These are phyloP conservation scores for Zygoascus meyerae DNA, from an alignment of 1,139 yeast genomes.

Conservation along the genomic window DNA sequence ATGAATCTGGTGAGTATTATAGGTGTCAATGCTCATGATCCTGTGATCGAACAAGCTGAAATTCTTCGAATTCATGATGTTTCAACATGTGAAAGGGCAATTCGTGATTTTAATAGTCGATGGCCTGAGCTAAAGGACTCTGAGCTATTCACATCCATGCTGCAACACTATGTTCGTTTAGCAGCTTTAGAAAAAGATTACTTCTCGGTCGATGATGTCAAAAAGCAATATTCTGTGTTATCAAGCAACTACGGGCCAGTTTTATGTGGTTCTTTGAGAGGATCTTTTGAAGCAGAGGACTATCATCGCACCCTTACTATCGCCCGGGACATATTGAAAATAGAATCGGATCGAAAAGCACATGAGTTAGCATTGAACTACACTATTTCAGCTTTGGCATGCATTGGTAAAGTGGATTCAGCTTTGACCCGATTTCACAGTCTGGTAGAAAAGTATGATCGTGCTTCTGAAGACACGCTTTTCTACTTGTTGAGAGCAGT, in stretches of 20 bases:
- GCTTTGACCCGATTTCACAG: neutral
- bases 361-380: neutral
- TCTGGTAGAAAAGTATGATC: neutral
- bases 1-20: neutral
- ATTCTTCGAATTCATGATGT: conserved; percentile 3
- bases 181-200: neutral
- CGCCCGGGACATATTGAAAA: neutral
- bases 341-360: neutral
- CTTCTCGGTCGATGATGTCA: neutral
- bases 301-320: neutral
- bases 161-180: conserved; percentile 2
- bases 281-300: conserved; percentile 3
- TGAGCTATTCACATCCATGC: neutral
- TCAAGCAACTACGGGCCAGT: neutral
- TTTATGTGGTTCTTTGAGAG: conserved; percentile 2
- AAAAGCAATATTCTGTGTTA: neutral
- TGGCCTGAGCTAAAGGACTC: neutral
- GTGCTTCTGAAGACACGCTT: conserved; percentile 3
- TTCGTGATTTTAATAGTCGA: conserved; percentile 1
- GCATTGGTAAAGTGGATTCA: conserved; percentile 1
- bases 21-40: neutral
- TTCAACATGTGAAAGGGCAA: neutral
- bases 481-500: conserved; percentile 1
- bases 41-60: conserved; percentile 5
- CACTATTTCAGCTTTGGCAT: conserved; percentile 3